Percentiles rank a stretch among this genome's conserved stretches.
phyloP scores from a whole-genome alignment of 2,329 filamentous ascomycete genomes.

The Camptophora hylomeconis region DNA sequence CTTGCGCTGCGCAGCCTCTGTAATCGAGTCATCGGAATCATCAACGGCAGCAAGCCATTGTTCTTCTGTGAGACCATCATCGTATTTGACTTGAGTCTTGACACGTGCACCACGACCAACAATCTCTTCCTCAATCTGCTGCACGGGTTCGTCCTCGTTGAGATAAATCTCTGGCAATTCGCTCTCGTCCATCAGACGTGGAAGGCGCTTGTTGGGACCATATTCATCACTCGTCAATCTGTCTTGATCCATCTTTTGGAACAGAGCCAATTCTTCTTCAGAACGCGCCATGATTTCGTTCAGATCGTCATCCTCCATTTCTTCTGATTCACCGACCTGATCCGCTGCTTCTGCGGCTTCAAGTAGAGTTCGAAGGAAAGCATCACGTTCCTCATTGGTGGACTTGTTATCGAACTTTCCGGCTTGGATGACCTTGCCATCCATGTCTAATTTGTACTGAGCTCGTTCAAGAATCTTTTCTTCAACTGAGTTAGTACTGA shows the following conservation, averaged over 20 bases:
- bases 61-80: conserved; percentile 94
- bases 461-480: conserved; percentile 97
- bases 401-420: conserved; percentile 99
- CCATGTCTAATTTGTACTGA: conserved; percentile 97
- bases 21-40: conserved; percentile 86
- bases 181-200: conserved; percentile 72
- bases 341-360: conserved; percentile 62
- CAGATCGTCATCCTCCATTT: conserved; percentile 97
- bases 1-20: conserved; percentile 84
- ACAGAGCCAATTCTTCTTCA: conserved; percentile 63
- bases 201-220: conserved; percentile 53
- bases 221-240: conserved; percentile 55
- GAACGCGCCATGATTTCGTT: conserved; percentile 87
- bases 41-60: conserved; percentile 98
- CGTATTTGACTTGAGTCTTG: conserved; percentile 85
- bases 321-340: conserved; percentile 61
- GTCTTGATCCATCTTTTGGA: conserved; percentile 74
- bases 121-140: conserved; percentile 60
- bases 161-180: conserved; percentile 93
- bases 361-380: conserved; percentile 83
- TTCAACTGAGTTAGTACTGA: conserved; percentile 93
- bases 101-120: conserved; percentile 86
- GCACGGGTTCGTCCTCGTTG: conserved; percentile 69
- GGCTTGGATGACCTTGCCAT: conserved; percentile 97
- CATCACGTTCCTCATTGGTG: conserved; percentile 94